Conservation (phyloP, 1,284 basidiomycete species). For the Fomitopsis palustris region DNA sequence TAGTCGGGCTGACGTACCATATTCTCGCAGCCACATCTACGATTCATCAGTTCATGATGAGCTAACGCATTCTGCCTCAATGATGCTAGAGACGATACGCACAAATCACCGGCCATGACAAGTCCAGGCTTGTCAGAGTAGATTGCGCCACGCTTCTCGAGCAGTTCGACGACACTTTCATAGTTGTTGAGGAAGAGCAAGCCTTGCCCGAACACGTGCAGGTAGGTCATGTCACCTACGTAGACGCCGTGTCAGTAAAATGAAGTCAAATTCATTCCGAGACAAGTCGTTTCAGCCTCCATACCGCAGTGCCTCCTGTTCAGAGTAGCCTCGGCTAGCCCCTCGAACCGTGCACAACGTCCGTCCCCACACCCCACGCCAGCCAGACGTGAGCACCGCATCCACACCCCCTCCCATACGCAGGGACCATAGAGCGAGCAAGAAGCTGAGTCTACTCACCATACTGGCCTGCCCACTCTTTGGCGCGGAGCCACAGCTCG, state of each 20-base stretch:
- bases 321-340: background rate
- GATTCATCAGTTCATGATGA: slow-evolving; percentile 14
- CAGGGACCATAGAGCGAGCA: background rate
- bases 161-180: slow-evolving; percentile 54
- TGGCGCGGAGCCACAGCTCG: slow-evolving; percentile 37
- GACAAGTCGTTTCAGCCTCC: background rate
- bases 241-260: background rate
- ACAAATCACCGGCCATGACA: slow-evolving; percentile 59
- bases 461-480: slow-evolving; percentile 29
- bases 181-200: slow-evolving; percentile 63
- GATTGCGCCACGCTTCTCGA: slow-evolving; percentile 64
- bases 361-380: background rate
- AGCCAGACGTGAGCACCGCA: background rate
- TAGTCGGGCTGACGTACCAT: slow-evolving; percentile 41
- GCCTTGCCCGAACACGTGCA: slow-evolving; percentile 62
- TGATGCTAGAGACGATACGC: slow-evolving; percentile 14
- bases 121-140: slow-evolving; percentile 70
- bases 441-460: slow-evolving; percentile 16
- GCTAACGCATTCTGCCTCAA: slow-evolving; percentile 1
- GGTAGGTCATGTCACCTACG: slow-evolving; percentile 59
- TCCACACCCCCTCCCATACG: background rate
- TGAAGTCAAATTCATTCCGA: background rate
- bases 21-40: slow-evolving; percentile 61
- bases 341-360: background rate
- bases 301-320: background rate